A percentile compares a stretch with the other conserved stretches of the same genome.
phyloP scores from a whole-genome alignment of 2,329 filamentous ascomycete species.

The Colletotrichum sp. region DNA sequence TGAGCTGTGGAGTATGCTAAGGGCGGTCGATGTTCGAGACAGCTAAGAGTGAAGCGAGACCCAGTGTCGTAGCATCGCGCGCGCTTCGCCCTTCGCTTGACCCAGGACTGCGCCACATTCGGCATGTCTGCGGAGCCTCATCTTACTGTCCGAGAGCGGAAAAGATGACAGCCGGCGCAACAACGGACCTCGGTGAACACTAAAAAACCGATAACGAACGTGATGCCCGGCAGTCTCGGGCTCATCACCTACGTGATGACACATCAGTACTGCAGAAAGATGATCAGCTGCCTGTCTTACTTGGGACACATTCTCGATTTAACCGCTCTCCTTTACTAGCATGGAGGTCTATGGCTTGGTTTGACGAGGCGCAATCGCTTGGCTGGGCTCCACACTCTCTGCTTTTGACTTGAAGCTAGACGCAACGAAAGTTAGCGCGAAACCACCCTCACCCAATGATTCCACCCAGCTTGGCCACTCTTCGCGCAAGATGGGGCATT shows the following conservation, averaged over 20 bases:
- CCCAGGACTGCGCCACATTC: too few relatives aligned
- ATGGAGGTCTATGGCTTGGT: too few relatives aligned
- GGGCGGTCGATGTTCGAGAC: fast-evolving
- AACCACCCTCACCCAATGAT: background rate
- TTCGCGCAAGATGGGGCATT: background rate
- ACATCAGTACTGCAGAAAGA: too few relatives aligned
- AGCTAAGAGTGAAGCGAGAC: background rate
- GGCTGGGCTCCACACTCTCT: background rate
- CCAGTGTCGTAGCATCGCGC: background rate
- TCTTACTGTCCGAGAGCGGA: background rate
- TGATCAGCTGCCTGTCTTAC: too few relatives aligned
- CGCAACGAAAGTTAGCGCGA: background rate
- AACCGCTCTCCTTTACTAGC: too few relatives aligned
- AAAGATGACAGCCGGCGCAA: background rate
- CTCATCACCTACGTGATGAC: background rate
- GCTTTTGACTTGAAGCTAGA: background rate
- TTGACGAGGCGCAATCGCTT: background rate
- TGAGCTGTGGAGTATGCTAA: fast-evolving
- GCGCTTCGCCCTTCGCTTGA: background rate
- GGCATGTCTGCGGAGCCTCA: background rate
- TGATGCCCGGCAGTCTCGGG: background rate
- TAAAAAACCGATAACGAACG: background rate
- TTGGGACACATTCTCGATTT: too few relatives aligned
- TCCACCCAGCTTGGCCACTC: background rate
- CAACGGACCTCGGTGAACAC: too few relatives aligned